Percentiles rank a stretch among this genome's conserved stretches.
phyloP scores from a whole-genome alignment of 1,139 yeast species.

The Nematodospora anomalae region DNA sequence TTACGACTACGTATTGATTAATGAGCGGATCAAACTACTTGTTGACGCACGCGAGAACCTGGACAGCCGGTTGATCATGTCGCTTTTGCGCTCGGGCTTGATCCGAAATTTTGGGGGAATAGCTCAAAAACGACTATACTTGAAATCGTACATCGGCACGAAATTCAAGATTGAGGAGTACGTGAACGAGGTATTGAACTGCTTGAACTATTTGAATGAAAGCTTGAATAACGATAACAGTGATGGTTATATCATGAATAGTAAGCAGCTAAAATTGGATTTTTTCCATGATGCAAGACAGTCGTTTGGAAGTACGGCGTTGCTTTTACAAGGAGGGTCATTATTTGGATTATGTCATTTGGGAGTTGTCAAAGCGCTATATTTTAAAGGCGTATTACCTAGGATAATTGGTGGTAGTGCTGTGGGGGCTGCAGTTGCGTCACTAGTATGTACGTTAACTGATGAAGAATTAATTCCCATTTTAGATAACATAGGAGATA shows the following conservation, averaged over 20 bases:
- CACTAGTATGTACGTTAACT: conserved; percentile 70
- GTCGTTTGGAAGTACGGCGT: conserved; percentile 86
- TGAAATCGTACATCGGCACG: conserved; percentile 84
- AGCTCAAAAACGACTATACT: conserved; percentile 74
- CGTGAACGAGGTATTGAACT: conserved; percentile 68
- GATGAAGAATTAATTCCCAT: conserved; percentile 57
- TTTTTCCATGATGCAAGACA: conserved; percentile 90
- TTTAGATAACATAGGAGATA: conserved; percentile 47
- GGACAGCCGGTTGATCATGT: conserved; percentile 62
- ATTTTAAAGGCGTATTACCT: conserved; percentile 74
- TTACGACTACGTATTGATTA: conserved; percentile 81
- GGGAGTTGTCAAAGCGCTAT: conserved; percentile 84
- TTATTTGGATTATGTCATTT: conserved; percentile 89
- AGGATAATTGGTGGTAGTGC: conserved; percentile 90
- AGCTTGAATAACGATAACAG: conserved; percentile 31
- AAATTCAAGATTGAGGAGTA: conserved; percentile 86
- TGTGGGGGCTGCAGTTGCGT: conserved; percentile 90
- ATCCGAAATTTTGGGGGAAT: conserved; percentile 91
- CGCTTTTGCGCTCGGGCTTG: conserved; percentile 77
- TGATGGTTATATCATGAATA: conserved; percentile 43
- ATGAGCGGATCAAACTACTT: conserved; percentile 67
- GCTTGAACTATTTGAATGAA: conserved; percentile 58
- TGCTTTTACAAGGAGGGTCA: conserved; percentile 91
- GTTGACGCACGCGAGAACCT: conserved; percentile 59
- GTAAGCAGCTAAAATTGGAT: conserved; percentile 66